Base-by-base conservation (phyloP, 345 rosid species). In the Syzygium aromaticum region DNA sequence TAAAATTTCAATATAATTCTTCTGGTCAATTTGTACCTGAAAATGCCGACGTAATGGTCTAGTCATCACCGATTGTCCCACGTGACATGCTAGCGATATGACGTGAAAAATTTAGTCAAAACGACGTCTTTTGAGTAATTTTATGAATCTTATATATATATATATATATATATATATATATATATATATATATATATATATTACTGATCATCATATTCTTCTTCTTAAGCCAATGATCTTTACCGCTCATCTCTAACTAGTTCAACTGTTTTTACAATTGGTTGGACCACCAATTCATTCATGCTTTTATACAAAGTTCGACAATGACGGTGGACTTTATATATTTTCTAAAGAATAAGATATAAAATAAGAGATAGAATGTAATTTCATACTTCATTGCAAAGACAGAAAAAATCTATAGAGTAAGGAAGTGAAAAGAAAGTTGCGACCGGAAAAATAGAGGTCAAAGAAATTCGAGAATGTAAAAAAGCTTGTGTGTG, bases 21-120 rank as follows among this genome's bases (percentile, higher is more conserved):
- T 38, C 80, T 5, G 3, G 49, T 3, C 13, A 73, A 73, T 73
- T 56, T 57, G 22, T 2, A 10, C 7, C 14, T 33, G 13, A 38
- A 19, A 21, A 38, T 19, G 49, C 5, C 0, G 14, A 73, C 0
- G 9, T 73, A 23, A 22, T 17, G 25, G 25, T 21, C 27, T 0
- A 1, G 6, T 19, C 25, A 73, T 73, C 23, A 22, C 38, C 3
- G 1, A 17, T 0, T 0, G 0, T 19, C 46, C 3, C 5, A 67
- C 5, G 19, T 67, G 78, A 3, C 7, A 4, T 9, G 7, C 3
- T 17, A 5, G 25, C 1, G 22, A 17, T 33, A 0, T 67, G 46
- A 38, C 1, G 7, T 67, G 80, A 46, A 19, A 33, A 67, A 67
- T 67, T n/a, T 61, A 12, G 17, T 61, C 8, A 61, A n/a, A 13